A percentile compares a stretch with the other conserved stretches of the same genome.
Evolutionary conservation across 2,329 filamentous ascomycete genomes (phyloP).

Genomic region (Ophiocordyceps camponoti-leonardi): DNA sequence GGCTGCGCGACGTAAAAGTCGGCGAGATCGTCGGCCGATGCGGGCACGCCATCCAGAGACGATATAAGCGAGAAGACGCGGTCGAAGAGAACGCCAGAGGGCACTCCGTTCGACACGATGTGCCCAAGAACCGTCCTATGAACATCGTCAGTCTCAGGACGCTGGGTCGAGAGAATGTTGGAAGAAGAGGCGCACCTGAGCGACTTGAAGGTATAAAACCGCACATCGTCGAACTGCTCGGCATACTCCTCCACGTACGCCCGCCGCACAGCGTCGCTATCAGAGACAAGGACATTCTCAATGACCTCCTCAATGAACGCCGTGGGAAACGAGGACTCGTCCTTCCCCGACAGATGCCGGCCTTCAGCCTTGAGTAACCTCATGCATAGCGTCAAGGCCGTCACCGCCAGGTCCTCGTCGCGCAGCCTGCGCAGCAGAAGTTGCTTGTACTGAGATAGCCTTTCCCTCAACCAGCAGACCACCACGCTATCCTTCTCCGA

Average conservation of each 20-base stretch:
- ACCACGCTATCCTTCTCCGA: conserved; percentile 61
- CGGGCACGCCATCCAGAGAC: conserved; percentile 53
- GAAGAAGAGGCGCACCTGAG: conserved; percentile 41
- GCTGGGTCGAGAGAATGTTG: not conserved
- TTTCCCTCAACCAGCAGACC: conserved; percentile 60
- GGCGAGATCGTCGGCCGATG: conserved; percentile 45
- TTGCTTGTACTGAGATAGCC: conserved; percentile 53
- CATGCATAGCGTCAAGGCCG: conserved; percentile 66
- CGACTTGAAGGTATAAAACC: conserved; percentile 64
- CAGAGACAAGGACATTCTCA: conserved; percentile 38
- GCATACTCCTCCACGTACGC: conserved; percentile 67
- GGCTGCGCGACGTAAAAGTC: conserved; percentile 51
- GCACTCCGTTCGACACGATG: conserved; percentile 4
- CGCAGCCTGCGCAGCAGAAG: conserved; percentile 44
- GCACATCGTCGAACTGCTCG: conserved; percentile 66
- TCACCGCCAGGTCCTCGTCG: conserved; percentile 46
- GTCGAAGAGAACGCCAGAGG: conserved; percentile 23
- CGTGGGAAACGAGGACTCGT: conserved; percentile 53
- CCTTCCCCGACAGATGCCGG: conserved; percentile 39
- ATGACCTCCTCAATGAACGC: conserved; percentile 50
- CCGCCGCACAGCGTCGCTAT: conserved; percentile 41
- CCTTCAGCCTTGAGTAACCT: conserved; percentile 67
- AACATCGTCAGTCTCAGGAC: not conserved
- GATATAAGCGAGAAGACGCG: conserved; percentile 46
- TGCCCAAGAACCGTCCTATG: conserved; percentile 11